Evolutionary conservation across 2,329 filamentous ascomycete genomes (phyloP).

Genomic region (Aureobasidium zeae): DNA sequence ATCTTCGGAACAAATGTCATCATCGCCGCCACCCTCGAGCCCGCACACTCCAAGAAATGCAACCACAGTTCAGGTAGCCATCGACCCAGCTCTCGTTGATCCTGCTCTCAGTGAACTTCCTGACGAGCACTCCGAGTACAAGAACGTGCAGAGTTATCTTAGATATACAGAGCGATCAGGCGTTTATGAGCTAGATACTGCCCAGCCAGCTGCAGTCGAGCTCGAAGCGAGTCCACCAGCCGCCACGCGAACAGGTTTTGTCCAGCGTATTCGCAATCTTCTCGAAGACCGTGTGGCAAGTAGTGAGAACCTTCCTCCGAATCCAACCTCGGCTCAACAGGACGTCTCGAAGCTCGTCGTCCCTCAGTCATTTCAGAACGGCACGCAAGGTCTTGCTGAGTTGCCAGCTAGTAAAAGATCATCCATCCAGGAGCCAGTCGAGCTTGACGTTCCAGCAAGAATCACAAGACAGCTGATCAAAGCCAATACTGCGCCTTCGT

Average conservation of each 20-base stretch:
- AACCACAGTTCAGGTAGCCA: constrained; percentile 28
- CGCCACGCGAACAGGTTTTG: constrained; percentile 25
- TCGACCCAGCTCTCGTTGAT: constrained; percentile 24
- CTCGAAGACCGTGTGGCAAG: constrained; percentile 31
- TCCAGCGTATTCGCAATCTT: constrained; percentile 35
- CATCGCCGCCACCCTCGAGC: constrained; percentile 30
- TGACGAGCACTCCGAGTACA: constrained; percentile 29
- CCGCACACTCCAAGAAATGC: constrained; percentile 35
- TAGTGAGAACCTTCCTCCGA: not conserved
- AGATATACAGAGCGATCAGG: constrained; percentile 27
- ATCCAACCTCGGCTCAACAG: not conserved
- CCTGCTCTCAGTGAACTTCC: constrained; percentile 24
- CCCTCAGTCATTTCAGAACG: not conserved
- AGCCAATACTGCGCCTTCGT: constrained; percentile 27
- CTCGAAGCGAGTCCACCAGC: constrained; percentile 8
- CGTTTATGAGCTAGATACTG: constrained; percentile 27
- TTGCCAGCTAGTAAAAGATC: constrained; percentile 8
- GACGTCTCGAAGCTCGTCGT: constrained; percentile 5
- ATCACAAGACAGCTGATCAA: constrained; percentile 30
- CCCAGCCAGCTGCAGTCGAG: constrained; percentile 6
- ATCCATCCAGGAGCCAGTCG: constrained; percentile 20
- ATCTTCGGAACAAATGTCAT: constrained; percentile 36
- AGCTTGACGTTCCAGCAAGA: constrained; percentile 27
- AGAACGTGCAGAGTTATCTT: constrained; percentile 29
- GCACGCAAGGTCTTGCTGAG: not conserved